Evolutionary conservation across 2,329 filamentous ascomycete species (phyloP).

Genomic region (Volutella citrinella): DNA sequence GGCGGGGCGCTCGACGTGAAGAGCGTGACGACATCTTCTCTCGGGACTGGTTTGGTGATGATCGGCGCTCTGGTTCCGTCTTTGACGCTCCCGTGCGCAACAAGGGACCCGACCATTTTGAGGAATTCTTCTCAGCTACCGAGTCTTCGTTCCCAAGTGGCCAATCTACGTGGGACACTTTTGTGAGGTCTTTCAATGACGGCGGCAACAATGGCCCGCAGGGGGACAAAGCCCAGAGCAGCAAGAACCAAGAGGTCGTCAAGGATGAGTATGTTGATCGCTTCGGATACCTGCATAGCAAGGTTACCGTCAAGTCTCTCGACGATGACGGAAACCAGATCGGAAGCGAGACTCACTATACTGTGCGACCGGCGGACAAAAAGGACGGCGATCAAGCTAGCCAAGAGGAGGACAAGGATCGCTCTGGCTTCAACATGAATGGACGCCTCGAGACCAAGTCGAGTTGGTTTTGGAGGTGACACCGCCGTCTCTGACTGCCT

Average conservation of each 20-base stretch:
- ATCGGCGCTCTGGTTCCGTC: no score
- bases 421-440: constrained; percentile 10
- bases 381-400: constrained; percentile 8
- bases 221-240: constrained; percentile 9
- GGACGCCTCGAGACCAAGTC: constrained; percentile 24
- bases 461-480: constrained; percentile 42
- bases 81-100: constrained; percentile 1
- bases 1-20: constrained; percentile 18
- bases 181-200: constrained; percentile 34
- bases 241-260: constrained; percentile 31
- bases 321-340: constrained; percentile 42
- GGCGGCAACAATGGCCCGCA: constrained; percentile 8
- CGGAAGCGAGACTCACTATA: constrained; percentile 34
- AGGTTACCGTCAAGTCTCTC: constrained; percentile 37
- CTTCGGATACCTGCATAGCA: constrained; percentile 41
- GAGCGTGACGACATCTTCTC: constrained; percentile 11
- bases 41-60: no score
- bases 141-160: constrained; percentile 35
- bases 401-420: constrained; percentile 13
- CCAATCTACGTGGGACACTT: constrained; percentile 38
- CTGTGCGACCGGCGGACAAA: constrained; percentile 28
- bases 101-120: constrained; percentile 32
- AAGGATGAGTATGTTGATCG: constrained; percentile 42
- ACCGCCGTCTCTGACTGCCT: neutral
- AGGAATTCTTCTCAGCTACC: constrained; percentile 40